These are phyloP conservation scores for Oryza punctata DNA, from an alignment of 176 grass and related monocot species.

Conservation along the genomic window DNA sequence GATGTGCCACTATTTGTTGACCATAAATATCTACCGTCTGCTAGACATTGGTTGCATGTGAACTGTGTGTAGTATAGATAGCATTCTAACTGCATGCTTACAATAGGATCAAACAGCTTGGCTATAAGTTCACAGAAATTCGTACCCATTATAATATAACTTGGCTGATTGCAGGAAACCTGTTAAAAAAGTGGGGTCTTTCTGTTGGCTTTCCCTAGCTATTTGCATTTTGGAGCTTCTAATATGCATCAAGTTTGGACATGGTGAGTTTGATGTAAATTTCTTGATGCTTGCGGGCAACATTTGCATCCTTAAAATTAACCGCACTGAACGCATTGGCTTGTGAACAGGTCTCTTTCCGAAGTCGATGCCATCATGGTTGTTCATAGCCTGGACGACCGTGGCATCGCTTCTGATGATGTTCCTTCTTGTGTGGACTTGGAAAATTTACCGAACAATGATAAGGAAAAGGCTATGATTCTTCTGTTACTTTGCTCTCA, in stretches of 20 bases:
- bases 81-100: not conserved
- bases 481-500: conserved; percentile 12
- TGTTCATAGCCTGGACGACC: conserved; percentile 70
- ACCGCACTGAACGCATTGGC: not conserved
- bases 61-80: conserved; percentile 18
- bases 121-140: conserved; percentile 3
- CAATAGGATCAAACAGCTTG: not conserved
- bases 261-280: conserved; percentile 43
- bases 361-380: conserved; percentile 75
- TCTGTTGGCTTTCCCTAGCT: conserved; percentile 94
- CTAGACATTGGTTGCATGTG: conserved; percentile 27
- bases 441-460: conserved; percentile 72
- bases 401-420: conserved; percentile 46
- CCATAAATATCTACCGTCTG: conserved; percentile 14
- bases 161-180: conserved; percentile 64
- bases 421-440: conserved; percentile 82
- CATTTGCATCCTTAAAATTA: not conserved
- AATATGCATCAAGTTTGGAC: conserved; percentile 91
- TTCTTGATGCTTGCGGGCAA: not conserved
- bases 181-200: conserved; percentile 95
- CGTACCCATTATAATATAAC: not conserved
- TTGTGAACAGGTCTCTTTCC: conserved; percentile 80
- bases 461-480: conserved; percentile 70
- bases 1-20: conserved; percentile 21
- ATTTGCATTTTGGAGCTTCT: conserved; percentile 99